These are phyloP conservation scores for Talaromyces sp. DNA, from an alignment of 2,329 filamentous ascomycete genomes.

Conservation along the genomic window DNA sequence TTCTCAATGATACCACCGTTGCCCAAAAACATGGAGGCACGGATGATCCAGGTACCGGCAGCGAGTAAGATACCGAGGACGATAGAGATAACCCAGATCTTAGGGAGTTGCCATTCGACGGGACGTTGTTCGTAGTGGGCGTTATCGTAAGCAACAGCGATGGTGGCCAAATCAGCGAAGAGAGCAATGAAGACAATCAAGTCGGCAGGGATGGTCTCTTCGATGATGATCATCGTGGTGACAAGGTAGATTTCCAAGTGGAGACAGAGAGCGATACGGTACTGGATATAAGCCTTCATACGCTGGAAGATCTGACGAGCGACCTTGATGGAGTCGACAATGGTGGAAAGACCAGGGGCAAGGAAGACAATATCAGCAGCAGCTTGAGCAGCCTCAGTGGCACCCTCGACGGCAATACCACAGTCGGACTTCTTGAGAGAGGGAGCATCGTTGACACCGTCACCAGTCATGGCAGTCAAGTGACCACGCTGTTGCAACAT, in stretches of 20 bases:
- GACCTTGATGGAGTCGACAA: constrained; percentile 64
- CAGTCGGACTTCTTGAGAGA: constrained; percentile 66
- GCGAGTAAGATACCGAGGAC: constrained; percentile 59
- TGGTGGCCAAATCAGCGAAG: constrained; percentile 68
- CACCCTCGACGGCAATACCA: constrained; percentile 63
- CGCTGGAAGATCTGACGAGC: constrained; percentile 66
- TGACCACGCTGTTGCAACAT: constrained; percentile 65
- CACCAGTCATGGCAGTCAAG: constrained; percentile 65
- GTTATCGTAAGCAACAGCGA: constrained; percentile 69
- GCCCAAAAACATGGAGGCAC: constrained; percentile 59
- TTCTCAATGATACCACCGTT: constrained; percentile 66
- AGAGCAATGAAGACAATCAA: constrained; percentile 69
- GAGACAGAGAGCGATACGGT: constrained; percentile 65
- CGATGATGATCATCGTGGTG: constrained; percentile 68
- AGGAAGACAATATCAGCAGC: constrained; percentile 66
- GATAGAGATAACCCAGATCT: constrained; percentile 63
- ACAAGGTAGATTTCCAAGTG: constrained; percentile 68
- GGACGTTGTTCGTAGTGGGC: constrained; percentile 65
- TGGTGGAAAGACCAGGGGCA: constrained; percentile 62
- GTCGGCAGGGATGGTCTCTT: constrained; percentile 64
- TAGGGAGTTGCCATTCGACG: constrained; percentile 69
- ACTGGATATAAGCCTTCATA: constrained; percentile 68
- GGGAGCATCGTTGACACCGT: constrained; percentile 65
- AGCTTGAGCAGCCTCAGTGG: constrained; percentile 62
- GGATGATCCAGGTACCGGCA: constrained; percentile 63